Conservation (phyloP, 176 grass and related monocot species). For the Luzula sylvatica region DNA sequence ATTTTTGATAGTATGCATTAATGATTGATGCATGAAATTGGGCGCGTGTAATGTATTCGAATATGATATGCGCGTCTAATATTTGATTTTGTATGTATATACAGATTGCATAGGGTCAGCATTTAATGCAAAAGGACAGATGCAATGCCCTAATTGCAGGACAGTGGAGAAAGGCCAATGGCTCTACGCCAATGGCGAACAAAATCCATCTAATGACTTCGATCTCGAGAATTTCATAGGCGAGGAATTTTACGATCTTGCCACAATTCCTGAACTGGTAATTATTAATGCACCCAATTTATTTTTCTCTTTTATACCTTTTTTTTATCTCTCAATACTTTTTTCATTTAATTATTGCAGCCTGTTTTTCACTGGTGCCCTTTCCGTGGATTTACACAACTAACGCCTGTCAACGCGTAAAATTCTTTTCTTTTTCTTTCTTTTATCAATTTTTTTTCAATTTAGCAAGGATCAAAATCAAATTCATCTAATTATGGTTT, state of each 20-base stretch:
- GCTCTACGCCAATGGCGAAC: conserved; percentile 57
- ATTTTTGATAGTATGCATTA: no score
- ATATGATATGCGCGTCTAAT: no score
- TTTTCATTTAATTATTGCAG: conserved; percentile 35
- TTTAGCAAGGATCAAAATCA: not conserved
- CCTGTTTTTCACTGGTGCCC: conserved; percentile 96
- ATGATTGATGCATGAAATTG: no score
- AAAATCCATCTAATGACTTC: conserved; percentile 54
- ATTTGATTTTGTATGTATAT: no score
- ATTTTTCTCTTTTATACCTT: conserved; percentile 6
- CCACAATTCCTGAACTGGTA: conserved; percentile 65
- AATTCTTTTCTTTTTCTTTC: not conserved
- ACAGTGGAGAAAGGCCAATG: conserved; percentile 83
- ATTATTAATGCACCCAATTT: conserved; percentile 3
- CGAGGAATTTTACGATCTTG: conserved; percentile 61
- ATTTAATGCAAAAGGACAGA: conserved; percentile 93
- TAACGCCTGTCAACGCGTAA: conserved; percentile 93
- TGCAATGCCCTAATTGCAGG: conserved; percentile 91
- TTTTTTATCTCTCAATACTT: not conserved
- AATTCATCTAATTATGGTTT: not conserved
- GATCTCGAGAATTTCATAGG: conserved; percentile 71
- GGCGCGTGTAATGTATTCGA: no score
- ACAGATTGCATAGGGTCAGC: conserved; percentile 97
- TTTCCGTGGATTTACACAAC: conserved; percentile 80
- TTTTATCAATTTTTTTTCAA: not conserved